Evolutionary conservation across 345 rosid species (phyloP), one percentile per base, ranked within the genome.

Genomic region (Eucalyptus lansdowneana): DNA sequence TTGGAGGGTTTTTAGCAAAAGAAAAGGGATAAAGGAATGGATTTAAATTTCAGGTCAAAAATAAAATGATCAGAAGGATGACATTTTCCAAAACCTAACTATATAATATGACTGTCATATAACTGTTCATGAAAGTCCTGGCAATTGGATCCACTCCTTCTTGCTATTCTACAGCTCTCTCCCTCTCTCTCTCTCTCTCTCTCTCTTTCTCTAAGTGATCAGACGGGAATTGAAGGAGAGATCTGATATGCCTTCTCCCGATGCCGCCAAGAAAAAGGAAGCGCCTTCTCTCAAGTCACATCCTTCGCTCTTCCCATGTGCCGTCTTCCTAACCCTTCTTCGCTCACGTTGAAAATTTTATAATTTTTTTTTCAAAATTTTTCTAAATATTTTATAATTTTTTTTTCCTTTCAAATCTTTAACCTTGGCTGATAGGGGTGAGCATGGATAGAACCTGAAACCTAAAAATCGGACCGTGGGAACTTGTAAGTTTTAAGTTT

Each of bases 281-380:
- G 80, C 53, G 90, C 96, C 94, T 97, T 91, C 91, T 87, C 86
- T 94, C 8, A 98, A 97, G 93, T 91, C 94, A 50, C 92, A 92
- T 88, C 91, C 94, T 21, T 88, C 92, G 40, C 89, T 93, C 91
- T 88, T 93, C 51, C 95, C 94, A 10, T 93, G 67, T 86, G 80
- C 94, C 47, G 85, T 95, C 56, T 80, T 96, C 60, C 88, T 96
- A 54, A 93, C 96, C 50, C 58, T 98, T 53, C 56, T 19, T 53
- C 24, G 1, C 58, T 2, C 2, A 53, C 24, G 58, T 53, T 53
- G 24, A 53, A 53, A 53, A 53, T 53, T 1, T 53, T 53, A 8
- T 19, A 19, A 1, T 53, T 53, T 53, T 53, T 17, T 50, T 14
- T 50, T 11, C 17, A 15, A 51, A 51, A 16, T 6, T 16, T 51